Conservation (phyloP, 2,329 filamentous ascomycete genomes). For the Fusarium sp. region DNA sequence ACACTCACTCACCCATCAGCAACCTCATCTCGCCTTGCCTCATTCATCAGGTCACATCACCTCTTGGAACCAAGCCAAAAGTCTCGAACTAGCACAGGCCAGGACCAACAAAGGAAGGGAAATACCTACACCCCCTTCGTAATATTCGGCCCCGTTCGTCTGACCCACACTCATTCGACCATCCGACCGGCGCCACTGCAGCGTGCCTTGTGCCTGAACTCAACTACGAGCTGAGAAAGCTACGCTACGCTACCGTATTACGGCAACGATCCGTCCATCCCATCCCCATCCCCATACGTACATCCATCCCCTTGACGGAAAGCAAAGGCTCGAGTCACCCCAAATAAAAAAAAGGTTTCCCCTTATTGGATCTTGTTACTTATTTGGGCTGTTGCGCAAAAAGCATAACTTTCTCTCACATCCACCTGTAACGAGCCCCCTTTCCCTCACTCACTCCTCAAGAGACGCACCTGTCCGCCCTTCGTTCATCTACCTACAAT, state of each 20-base stretch:
- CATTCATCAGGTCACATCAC: slow-evolving; percentile 30
- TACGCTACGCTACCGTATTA: slow-evolving; percentile 32
- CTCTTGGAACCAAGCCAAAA: slow-evolving; percentile 9
- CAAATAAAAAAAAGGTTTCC: slow-evolving; percentile 32
- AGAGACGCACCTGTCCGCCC: slow-evolving; percentile 37
- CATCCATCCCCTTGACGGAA: slow-evolving; percentile 30
- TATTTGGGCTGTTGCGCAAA: slow-evolving; percentile 31
- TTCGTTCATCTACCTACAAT: slow-evolving; percentile 24
- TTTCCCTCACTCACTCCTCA: slow-evolving; percentile 23
- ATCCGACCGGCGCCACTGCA: slow-evolving; percentile 41
- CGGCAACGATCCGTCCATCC: slow-evolving; percentile 35
- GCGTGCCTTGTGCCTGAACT: slow-evolving; percentile 36
- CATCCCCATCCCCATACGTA: not conserved
- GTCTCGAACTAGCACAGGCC: slow-evolving; percentile 2
- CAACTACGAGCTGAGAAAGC: slow-evolving; percentile 35
- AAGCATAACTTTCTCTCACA: slow-evolving; percentile 26
- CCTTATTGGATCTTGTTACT: slow-evolving; percentile 27
- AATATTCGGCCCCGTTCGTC: slow-evolving; percentile 37
- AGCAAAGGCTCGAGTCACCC: slow-evolving; percentile 28
- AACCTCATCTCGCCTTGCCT: slow-evolving; percentile 16
- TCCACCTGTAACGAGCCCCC: slow-evolving; percentile 22
- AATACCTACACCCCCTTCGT: slow-evolving; percentile 20
- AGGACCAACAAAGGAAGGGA: slow-evolving; percentile 8
- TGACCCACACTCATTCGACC: slow-evolving; percentile 41
- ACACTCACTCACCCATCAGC: not conserved